Base-by-base conservation (phyloP, 805 yeast genomes). In the Candida wancherniae region DNA sequence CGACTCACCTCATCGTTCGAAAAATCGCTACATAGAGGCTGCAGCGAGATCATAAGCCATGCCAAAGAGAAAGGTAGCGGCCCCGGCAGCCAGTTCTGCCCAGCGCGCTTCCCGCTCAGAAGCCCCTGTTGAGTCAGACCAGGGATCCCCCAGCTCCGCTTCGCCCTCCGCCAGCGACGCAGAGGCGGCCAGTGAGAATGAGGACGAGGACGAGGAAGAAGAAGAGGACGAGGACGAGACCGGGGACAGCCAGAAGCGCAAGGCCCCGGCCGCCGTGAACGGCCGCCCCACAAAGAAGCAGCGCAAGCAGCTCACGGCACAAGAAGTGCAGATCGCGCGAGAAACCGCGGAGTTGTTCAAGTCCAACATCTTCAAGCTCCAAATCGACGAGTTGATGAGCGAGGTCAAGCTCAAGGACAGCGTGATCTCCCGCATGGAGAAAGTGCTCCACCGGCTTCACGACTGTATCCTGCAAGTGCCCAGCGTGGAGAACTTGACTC, bases 311-410 rank as follows among this genome's bases (percentile, higher is more conserved):
- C 48, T 77, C 15, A 63, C 83, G 0, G 78, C 92, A 0, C 88
- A 85, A 45, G 96, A 92, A 36, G 77, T 90, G 26, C 95, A 90
- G 48, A 72, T 83, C 3, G 95, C 96, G 1, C 73, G 95, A 47
- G 97, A 88, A 55, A 84, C 97, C 1, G 92, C 94, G 1, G 97
- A 88, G 55, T 63, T 90, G 26, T 92, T 88, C 75, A 86, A 88
- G 51, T 86, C 96, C 6, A 92, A 88, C 58, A 87, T 92, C 33
- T 90, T 92, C 77, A 92, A 92, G 57, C 61, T 92, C 36, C 95
- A 92, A 62, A 87, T 92, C 39, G 97, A 88, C 58, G 97, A 88
- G 53, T 65, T 92, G 23, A 63, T 92, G 45, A 74, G 76, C 44
- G 97, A 90, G 57, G 73, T 90, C 23, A 74, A 76, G 45, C 56